phyloP scores from a whole-genome alignment of 257 asterid genomes.

The Coffea canephora region DNA sequence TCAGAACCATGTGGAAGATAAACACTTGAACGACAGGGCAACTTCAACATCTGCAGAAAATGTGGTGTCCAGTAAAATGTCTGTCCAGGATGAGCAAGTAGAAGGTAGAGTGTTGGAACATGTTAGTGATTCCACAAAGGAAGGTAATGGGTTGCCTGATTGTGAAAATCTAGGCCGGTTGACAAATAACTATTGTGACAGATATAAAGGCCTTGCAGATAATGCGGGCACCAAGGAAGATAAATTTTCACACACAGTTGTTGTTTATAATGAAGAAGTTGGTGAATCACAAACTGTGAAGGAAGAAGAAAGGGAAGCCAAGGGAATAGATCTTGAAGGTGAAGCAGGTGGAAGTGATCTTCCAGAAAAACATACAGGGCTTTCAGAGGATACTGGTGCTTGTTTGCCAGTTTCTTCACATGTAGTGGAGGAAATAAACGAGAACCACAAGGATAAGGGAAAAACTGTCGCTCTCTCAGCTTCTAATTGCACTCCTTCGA shows the following conservation, averaged over 20 bases:
- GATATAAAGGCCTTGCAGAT: constrained; percentile 34
- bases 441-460: constrained; percentile 62
- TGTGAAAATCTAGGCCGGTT: constrained; percentile 28
- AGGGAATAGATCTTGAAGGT: constrained; percentile 31
- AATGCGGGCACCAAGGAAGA: constrained; percentile 33
- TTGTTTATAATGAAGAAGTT: constrained; percentile 42
- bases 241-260: constrained; percentile 30
- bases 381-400: constrained; percentile 38
- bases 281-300: constrained; percentile 30
- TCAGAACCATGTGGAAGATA: constrained; percentile 26
- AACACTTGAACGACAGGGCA: constrained; percentile 27
- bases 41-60: constrained; percentile 31
- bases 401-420: constrained; percentile 24
- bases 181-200: constrained; percentile 32
- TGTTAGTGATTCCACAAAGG: constrained; percentile 30
- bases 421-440: constrained; percentile 37
- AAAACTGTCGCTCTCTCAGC: constrained; percentile 52
- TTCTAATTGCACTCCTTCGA: constrained; percentile 23
- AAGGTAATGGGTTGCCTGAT: constrained; percentile 38
- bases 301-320: constrained; percentile 45
- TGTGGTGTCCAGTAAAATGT: constrained; percentile 30
- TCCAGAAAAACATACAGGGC: constrained; percentile 31
- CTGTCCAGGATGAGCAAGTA: constrained; percentile 34
- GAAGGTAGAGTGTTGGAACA: constrained; percentile 37
- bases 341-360: constrained; percentile 37